Conservation (phyloP, 148 eudicot species). For the Rheum nobile region DNA sequence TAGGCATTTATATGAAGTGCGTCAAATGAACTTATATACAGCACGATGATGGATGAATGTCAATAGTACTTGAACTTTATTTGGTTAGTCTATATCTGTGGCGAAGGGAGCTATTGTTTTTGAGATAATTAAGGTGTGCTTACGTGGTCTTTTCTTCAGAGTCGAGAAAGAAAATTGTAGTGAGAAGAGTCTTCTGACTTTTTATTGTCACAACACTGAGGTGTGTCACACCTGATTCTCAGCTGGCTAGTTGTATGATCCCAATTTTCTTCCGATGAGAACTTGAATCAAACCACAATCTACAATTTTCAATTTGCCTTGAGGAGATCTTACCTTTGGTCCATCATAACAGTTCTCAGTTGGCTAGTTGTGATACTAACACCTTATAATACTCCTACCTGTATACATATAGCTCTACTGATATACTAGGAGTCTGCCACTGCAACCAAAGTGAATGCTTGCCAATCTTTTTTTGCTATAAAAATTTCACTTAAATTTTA, state of each 20-base stretch:
- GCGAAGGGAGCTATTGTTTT: neutral
- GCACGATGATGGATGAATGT: neutral
- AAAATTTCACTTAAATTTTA: neutral
- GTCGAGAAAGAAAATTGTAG: neutral
- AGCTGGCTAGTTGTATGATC: too few relatives aligned
- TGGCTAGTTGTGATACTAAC: neutral
- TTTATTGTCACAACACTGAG: neutral
- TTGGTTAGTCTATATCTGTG: neutral
- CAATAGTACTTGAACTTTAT: neutral
- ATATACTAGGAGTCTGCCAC: neutral
- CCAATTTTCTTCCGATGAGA: neutral
- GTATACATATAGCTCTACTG: neutral
- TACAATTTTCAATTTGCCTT: neutral
- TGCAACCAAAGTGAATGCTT: neutral
- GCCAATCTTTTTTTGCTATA: neutral
- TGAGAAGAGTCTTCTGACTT: neutral
- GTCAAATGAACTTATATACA: neutral
- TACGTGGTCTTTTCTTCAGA: neutral
- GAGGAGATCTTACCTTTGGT: neutral
- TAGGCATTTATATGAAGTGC: neutral
- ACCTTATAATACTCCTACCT: neutral
- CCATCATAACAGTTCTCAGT: neutral
- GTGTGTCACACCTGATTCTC: neutral
- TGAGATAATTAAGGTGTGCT: neutral
- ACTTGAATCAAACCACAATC: neutral